Base-by-base conservation (phyloP, 106 monocot genomes). In the Dioscorea zingiberensis region DNA sequence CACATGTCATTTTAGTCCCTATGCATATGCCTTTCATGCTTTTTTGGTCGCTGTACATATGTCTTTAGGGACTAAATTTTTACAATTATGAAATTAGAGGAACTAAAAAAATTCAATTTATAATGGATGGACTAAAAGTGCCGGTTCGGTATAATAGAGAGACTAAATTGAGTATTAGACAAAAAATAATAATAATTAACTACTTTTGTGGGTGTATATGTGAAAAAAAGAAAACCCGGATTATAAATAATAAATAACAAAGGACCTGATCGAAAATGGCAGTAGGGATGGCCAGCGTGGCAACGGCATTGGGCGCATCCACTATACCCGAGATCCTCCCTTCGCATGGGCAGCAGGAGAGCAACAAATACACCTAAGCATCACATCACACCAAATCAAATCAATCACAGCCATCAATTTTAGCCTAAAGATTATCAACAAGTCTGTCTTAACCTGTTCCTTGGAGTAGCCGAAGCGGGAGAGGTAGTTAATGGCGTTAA, bases 301-400 rank as follows among this genome's bases (percentile, higher is more conserved):
- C 94, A 9, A 90, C 82, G 14, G 87, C 94, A 47, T 94, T 90
- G 5, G 90, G 94, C 16, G 84, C 54, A 65, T 94, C 94, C 12
- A 94, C 94, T 47, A 94, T 94, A 30, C 94, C 87, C 8, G 87
- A 90, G 38, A 94, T 90, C 69, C 94, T 71, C 26, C 94, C 94
- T 45, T 94, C 90, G 46, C 88, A 88, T 0, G 93, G 90, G 65
- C 84, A 90, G 84, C 87, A 90, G 13, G 90, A 89, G 17, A 94
- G 84, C 27, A 94, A 54, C 28, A 90, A 68, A 62, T 90, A 94
- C 17, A 75, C 90, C 94, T 94, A 74, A 30, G 2, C 30, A 71
- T 21, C 30, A 30, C 30, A 30, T 30, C 3, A 55, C 38, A 38
- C 27, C 7, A 23, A 17, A 46, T 12, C 15, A 55, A 38, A 64